Conservation (phyloP, 2,329 filamentous ascomycete genomes). For the Huntiella bhutanensis region DNA sequence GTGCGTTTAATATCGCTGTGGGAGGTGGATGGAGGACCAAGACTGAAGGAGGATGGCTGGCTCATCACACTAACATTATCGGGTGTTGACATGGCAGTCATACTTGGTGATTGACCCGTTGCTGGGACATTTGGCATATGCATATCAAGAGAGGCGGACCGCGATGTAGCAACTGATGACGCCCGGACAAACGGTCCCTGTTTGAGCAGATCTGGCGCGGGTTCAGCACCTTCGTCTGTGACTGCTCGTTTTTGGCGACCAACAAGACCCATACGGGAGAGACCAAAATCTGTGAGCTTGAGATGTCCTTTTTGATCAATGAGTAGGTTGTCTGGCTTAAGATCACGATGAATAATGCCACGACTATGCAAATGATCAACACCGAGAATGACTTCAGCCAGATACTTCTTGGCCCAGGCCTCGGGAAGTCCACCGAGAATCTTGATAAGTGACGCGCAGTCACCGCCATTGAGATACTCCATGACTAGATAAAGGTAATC, state of each 20-base stretch:
- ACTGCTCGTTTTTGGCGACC: constrained; percentile 89
- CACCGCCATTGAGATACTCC: constrained; percentile 96
- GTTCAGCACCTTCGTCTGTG: constrained; percentile 55
- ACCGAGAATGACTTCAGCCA: constrained; percentile 89
- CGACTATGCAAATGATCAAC: constrained; percentile 89
- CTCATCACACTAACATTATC: constrained; percentile 42
- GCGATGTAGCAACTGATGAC: constrained; percentile 70
- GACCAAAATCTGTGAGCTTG: constrained; percentile 91
- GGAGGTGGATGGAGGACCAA: constrained; percentile 36
- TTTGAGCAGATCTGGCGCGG: constrained; percentile 82
- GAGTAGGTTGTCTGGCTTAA: constrained; percentile 92
- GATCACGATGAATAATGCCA: constrained; percentile 86
- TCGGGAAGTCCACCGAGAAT: constrained; percentile 79
- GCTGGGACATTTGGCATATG: constrained; percentile 3
- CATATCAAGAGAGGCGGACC: constrained; percentile 84
- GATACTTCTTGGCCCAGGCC: constrained; percentile 95
- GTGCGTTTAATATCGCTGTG: constrained; percentile 23
- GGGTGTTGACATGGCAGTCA: constrained; percentile 75
- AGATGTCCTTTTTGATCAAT: constrained; percentile 95
- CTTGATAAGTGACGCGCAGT: constrained; percentile 92
- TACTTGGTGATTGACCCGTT: constrained; percentile 52
- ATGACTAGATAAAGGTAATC: constrained; percentile 97
- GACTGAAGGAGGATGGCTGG: constrained; percentile 75
- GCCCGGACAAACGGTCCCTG: constrained; percentile 78
- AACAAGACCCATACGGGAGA: constrained; percentile 92